A percentile compares a stretch with the other conserved stretches of the same genome.
These are phyloP conservation scores for Pythium rhizo-oryzae DNA, from an alignment of 352 stramenopile species.

Conservation along the genomic window DNA sequence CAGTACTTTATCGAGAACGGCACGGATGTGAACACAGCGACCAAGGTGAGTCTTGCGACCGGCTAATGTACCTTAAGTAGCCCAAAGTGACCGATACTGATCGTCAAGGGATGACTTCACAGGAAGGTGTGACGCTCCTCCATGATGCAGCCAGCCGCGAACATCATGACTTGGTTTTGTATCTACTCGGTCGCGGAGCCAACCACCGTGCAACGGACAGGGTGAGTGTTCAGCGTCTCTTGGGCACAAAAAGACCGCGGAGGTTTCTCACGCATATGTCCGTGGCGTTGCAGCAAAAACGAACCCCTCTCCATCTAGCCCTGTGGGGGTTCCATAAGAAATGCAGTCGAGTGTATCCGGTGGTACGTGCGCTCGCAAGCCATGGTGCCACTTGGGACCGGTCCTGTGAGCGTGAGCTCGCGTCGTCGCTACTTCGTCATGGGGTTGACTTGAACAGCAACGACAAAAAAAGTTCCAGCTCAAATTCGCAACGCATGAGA, in stretches of 20 bases:
- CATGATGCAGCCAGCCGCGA: slow-evolving; percentile 8
- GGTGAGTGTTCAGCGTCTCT: background rate
- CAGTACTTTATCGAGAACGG: slow-evolving; percentile 11
- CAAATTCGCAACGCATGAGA: background rate
- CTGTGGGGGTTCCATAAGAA: slow-evolving; percentile 1
- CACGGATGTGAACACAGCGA: slow-evolving; percentile 5
- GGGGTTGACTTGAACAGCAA: background rate
- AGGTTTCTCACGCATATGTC: background rate
- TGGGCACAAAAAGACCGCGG: no score
- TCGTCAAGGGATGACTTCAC: background rate
- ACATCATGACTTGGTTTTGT: background rate
- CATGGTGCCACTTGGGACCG: slow-evolving; percentile 8
- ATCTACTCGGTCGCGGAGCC: slow-evolving; percentile 11
- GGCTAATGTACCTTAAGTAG: no score
- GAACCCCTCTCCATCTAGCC: slow-evolving; percentile 8
- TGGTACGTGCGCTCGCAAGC: background rate
- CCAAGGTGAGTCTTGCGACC: background rate
- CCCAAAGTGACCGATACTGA: no score
- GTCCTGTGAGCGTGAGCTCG: slow-evolving; percentile 4
- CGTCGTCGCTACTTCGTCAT: background rate
- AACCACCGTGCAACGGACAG: background rate
- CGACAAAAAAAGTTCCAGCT: background rate
- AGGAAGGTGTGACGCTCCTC: slow-evolving; percentile 7
- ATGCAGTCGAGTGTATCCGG: background rate
- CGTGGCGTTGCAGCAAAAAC: background rate